These are phyloP conservation scores for Suillus hirtellus DNA, from an alignment of 768 basidiomycete genomes.

Conservation along the genomic window DNA sequence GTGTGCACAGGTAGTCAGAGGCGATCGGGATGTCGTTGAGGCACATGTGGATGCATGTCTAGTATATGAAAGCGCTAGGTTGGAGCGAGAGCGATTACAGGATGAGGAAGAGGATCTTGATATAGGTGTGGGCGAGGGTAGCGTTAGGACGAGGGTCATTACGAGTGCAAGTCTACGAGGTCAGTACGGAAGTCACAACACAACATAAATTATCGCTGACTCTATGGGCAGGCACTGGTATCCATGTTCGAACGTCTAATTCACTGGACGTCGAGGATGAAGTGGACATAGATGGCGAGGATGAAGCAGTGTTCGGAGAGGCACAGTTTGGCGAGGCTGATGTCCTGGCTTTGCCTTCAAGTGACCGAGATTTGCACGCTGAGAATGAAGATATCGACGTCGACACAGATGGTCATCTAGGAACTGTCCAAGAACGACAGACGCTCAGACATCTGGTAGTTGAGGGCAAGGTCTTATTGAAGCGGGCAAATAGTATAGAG, in stretches of 20 bases:
- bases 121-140: conserved; percentile 44
- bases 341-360: conserved; percentile 42
- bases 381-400: conserved; percentile 46
- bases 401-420: conserved; percentile 29
- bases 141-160: conserved; percentile 42
- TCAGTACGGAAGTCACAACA: conserved; percentile 18
- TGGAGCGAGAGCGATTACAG: conserved; percentile 34
- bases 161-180: conserved; percentile 36
- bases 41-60: conserved; percentile 85
- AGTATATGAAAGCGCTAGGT: conserved; percentile 49
- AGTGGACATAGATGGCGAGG: conserved; percentile 79
- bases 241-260: conserved; percentile 58
- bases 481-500: conserved; percentile 27
- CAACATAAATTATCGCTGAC: conserved; percentile 1
- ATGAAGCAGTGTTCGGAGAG: conserved; percentile 63
- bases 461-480: conserved; percentile 43
- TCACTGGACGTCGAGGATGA: conserved; percentile 75
- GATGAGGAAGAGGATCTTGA: conserved; percentile 36
- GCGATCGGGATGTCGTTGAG: conserved; percentile 72
- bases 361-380: conserved; percentile 28
- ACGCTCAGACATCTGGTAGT: conserved; percentile 55
- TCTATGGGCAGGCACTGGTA: conserved; percentile 61
- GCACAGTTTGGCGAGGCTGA: conserved; percentile 79
- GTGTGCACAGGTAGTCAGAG: conserved; percentile 55
- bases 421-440: conserved; percentile 27